Base-by-base conservation (phyloP, 352 stramenopile genomes). In the Pythium coloratum region DNA sequence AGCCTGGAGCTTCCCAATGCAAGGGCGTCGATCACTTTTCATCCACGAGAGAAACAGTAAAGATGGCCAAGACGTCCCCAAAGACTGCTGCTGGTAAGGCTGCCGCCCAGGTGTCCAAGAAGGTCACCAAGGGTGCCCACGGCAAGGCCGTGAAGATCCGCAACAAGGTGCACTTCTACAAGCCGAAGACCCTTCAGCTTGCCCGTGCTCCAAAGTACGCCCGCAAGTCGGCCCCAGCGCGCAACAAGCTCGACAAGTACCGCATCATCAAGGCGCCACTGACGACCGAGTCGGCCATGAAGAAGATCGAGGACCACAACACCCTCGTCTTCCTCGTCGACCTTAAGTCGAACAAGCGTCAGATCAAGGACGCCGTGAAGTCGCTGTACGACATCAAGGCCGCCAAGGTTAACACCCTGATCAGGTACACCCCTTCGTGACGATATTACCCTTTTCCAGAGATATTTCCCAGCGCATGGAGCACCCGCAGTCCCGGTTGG, bases 251-350 rank as follows among this genome's bases (percentile, higher is more conserved):
- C 70, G 96, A 99, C 87, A 99, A 99, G 90, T 98, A 98, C 88
- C 91, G 95, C 80, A 97, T 99, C 76, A 99, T 99, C 86, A 99
- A 99, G 91, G 96, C 97, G 67, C 98, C 98, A 44, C 82, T 99
- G 56, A 99, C 98, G 60, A 99, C 98, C 40, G 97, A 99, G 84
- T 99, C 96, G 75, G 98, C 98, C 65, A 99, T 99, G 98, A 99
- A 99, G 89, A 99, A 99, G 84, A 99, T 99, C 72, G 98, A 99
- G 77, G 97, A 99, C 85, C 98, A 99, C 92, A 99, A 99, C 93
- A 99, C 98, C 73, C 93, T 99, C 74, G 98, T 99, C 70, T 99
- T 99, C 89, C 98, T 99, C 75, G 97, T 99, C 55, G 97, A 99
- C 77, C 89, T 99, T 60, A 94, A 97, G 71, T 89, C 98, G 72